Base-by-base conservation (phyloP, 768 basidiomycete species). In the Tylopilus intermedius region DNA sequence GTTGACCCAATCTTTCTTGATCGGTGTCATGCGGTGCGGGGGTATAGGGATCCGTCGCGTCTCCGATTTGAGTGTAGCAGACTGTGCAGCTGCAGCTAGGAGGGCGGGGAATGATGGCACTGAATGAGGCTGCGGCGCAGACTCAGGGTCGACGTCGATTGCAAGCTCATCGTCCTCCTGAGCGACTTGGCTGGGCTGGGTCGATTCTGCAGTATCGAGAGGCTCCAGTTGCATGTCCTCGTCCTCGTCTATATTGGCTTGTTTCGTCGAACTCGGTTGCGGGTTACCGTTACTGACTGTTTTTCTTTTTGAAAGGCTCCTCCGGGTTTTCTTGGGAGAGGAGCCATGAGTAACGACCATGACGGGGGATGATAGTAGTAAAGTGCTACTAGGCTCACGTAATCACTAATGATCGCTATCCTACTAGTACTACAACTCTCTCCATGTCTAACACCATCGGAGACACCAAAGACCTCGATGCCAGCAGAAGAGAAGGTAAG, bases 1-100 rank as follows among this genome's bases (percentile, higher is more conserved):
- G 66, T 88, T 90, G 46, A 95, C 77, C 94, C 94, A 97, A 58
- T 96, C 94, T 65, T 88, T 91, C 73, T 96, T 95, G 49, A 98
- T 71, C 3, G 96, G 96, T 9, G 94, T 93, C 91, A 97, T 94
- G 47, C 96, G 83, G 69, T 99, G 96, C 8, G 93, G 93, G 11
- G 96, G 96, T 68, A 99, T 89, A 10, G 90, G 76, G 63, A 99
- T 83, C 49, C 91, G 80, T 66, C 95, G 76, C n/a, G 79, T 83
- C 71, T 98, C 95, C 4, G 89, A 85, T 67, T 86, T 91, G 53
- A 86, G 74, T 10, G 55, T 37, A 9, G 76, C 69, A 0, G 79
- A 72, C 52, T 77, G 76, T 26, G 76, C 75, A 8, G 79, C 81
- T 43, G 79, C 74, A 8, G 83, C 77, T 8, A 83, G 75, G 18